Evolutionary conservation across 306 rosid genomes (phyloP).

Genomic region (Lotus japonicus): DNA sequence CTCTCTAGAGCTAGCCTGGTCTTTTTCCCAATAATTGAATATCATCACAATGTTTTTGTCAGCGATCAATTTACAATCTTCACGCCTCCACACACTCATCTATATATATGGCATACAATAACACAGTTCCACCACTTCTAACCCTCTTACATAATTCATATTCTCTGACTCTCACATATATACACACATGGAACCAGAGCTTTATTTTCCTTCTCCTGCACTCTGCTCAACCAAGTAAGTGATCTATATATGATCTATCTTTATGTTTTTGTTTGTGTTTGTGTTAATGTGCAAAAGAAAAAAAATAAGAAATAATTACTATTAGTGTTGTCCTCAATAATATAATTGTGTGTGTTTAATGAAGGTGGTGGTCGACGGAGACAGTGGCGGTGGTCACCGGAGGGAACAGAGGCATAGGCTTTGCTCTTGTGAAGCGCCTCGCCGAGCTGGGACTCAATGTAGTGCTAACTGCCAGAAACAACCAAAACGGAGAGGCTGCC

Average conservation of each 20-base stretch:
- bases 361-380: slow-evolving; percentile 85
- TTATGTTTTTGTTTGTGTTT: no score
- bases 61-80: neutral
- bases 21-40: neutral
- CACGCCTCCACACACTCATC: neutral
- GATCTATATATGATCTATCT: neutral
- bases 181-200: slow-evolving; percentile 24
- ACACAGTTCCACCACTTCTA: neutral
- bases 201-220: slow-evolving; percentile 27
- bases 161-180: neutral
- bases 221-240: slow-evolving; percentile 14
- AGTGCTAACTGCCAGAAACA: slow-evolving; percentile 63
- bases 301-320: no score
- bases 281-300: no score
- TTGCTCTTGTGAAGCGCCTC: slow-evolving; percentile 56
- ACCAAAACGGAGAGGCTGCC: slow-evolving; percentile 49
- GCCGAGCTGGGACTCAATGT: slow-evolving; percentile 63
- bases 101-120: neutral
- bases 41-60: no score
- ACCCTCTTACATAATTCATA: neutral
- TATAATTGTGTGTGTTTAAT: neutral
- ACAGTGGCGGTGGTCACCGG: slow-evolving; percentile 85
- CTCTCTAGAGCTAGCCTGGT: neutral
- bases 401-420: slow-evolving; percentile 85
- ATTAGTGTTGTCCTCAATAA: neutral